Evolutionary conservation across 495 filamentous ascomycete genomes (phyloP).

Genomic region (Alectoria sarmentosa): DNA sequence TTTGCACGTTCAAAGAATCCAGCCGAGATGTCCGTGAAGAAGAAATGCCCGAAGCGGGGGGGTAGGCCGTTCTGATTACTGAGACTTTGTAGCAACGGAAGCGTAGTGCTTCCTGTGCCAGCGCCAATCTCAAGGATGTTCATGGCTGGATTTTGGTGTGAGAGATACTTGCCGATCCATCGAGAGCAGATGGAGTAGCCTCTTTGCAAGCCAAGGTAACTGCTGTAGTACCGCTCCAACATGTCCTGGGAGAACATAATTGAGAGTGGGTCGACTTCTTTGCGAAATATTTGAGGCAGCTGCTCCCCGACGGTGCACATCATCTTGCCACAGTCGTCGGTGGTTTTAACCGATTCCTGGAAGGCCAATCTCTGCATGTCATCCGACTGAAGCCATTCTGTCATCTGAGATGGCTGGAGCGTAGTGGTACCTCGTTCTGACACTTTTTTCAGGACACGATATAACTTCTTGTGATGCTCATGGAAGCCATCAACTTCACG

Average conservation of each 20-base stretch:
- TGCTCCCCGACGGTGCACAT: background rate
- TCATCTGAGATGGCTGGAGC: background rate
- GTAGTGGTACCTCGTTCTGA: background rate
- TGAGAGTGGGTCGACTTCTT: background rate
- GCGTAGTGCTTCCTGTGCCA: constrained; percentile 29
- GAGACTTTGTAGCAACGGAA: constrained; percentile 33
- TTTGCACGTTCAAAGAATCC: constrained; percentile 34
- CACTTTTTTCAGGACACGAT: background rate
- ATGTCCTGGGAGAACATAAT: background rate
- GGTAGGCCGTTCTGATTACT: constrained; percentile 6
- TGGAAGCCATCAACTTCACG: background rate
- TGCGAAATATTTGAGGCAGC: background rate
- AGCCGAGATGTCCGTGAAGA: constrained; percentile 38
- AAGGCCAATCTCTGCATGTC: background rate
- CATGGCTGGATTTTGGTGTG: constrained; percentile 30
- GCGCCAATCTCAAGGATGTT: constrained; percentile 24
- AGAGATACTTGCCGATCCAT: constrained; percentile 16
- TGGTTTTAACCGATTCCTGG: background rate
- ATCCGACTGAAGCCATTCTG: background rate
- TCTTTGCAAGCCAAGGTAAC: background rate
- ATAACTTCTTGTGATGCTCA: constrained; percentile 16
- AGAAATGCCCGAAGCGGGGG: constrained; percentile 1
- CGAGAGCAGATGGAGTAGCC: background rate
- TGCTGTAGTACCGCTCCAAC: background rate
- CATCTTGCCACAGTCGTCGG: background rate